phyloP scores from a whole-genome alignment of 768 basidiomycete genomes.

The Grammothele lineata region DNA sequence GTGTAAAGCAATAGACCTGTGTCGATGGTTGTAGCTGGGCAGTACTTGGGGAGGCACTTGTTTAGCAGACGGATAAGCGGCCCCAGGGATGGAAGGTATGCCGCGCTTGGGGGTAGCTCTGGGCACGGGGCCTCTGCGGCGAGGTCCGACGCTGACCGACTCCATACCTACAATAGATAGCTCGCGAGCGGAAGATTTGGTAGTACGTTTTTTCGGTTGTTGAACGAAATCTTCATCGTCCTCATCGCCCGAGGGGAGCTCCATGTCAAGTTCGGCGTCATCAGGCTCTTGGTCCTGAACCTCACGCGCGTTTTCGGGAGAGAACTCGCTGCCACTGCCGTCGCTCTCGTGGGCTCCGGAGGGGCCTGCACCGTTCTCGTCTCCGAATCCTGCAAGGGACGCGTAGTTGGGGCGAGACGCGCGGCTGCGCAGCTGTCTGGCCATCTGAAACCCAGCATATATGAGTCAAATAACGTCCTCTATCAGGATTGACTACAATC shows the following conservation, averaged over 20 bases:
- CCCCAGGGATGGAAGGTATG: constrained; percentile 24
- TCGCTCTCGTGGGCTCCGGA: constrained; percentile 27
- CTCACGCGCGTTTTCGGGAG: constrained; percentile 31
- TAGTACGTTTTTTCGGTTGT: not conserved
- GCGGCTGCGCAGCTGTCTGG: constrained; percentile 52
- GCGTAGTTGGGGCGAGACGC: constrained; percentile 50
- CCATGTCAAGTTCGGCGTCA: constrained; percentile 18
- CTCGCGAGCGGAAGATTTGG: constrained; percentile 8
- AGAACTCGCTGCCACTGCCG: constrained; percentile 55
- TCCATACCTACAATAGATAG: constrained; percentile 13
- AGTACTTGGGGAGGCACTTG: constrained; percentile 22
- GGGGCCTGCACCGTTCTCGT: constrained; percentile 34
- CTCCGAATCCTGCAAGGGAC: constrained; percentile 29
- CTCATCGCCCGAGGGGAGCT: not conserved
- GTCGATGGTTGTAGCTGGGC: constrained; percentile 68
- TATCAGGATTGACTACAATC: no score
- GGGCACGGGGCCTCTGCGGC: constrained; percentile 16
- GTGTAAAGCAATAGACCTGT: constrained; percentile 62
- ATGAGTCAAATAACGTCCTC: no score
- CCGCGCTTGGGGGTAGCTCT: constrained; percentile 10
- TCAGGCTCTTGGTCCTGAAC: constrained; percentile 26
- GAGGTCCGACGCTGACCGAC: constrained; percentile 3
- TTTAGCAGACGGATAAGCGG: constrained; percentile 11
- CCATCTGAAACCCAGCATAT: no score
- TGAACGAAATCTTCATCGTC: no score